Base-by-base conservation (phyloP, 176 grass and related monocot species). In the Carex scoparia region DNA sequence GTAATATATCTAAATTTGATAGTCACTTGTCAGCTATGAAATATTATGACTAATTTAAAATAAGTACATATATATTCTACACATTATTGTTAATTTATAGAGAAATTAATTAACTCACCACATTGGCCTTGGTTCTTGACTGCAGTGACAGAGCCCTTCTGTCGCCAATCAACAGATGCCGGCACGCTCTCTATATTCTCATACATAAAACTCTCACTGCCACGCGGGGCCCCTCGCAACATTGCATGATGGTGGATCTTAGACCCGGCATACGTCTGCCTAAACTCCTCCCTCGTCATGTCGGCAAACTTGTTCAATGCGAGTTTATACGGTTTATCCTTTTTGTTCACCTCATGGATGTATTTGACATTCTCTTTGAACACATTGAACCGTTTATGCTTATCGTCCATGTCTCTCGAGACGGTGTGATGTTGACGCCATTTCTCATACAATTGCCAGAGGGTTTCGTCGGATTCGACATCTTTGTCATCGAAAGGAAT, bases 101-200 rank as follows among this genome's bases (percentile, higher is more conserved):
- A 49, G 28, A 82, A 10, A 65, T 65, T 67, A 70, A 33, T n/a
- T 28, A 56, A 83, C 88, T 67, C 48, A 46, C 94, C 94, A 88
- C 94, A 94, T 82, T 90, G 89, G 0, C 94, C 91, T 73, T 97
- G 94, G 88, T 97, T 77, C 89, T 97, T 97, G 23, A 97, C 89
- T 56, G 74, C 81, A 11, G 88, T 90, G 0, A 97, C 91, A 0
- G 88, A 89, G 7, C 89, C 91, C 58, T 90, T 93, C 53, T 89
- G 32, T 38, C 94, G 55, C 94, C 94, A 93, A 82, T 97, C 94
- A 12, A 97, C 81, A 35, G 88, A 88, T 6, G 86, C 7, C 0
- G 89, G 91, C 1, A 90, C 4, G 61, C 81, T 76, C 15, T 77
- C 33, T 1, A 76, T 60, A 62, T 4, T 60, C 72, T 72, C 89